These are phyloP conservation scores for Taiozyma sp. DNA, from an alignment of 1,139 yeast species.

Conservation along the genomic window DNA sequence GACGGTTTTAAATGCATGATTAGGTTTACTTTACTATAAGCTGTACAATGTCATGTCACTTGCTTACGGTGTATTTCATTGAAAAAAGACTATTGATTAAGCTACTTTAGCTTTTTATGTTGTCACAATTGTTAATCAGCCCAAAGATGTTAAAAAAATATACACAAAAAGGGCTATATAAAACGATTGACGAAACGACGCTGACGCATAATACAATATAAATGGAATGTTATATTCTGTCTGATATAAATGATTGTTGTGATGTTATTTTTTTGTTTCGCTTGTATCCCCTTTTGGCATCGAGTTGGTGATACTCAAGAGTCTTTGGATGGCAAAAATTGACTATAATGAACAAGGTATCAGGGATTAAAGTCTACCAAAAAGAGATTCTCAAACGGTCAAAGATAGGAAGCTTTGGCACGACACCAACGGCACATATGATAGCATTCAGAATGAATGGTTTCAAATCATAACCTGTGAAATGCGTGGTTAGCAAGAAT, in stretches of 20 bases:
- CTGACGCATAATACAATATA: neutral
- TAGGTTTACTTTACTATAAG: too few species aligned
- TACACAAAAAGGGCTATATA: neutral
- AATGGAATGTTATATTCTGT: neutral
- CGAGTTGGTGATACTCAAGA: too few species aligned
- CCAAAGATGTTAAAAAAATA: neutral
- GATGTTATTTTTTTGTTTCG: neutral
- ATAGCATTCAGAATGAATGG: conserved; percentile 76
- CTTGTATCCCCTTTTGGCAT: neutral
- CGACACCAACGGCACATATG: conserved; percentile 74
- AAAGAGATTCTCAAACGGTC: conserved; percentile 70
- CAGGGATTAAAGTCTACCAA: conserved; percentile 5
- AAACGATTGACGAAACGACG: neutral
- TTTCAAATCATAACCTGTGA: conserved; percentile 77
- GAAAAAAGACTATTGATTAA: too few species aligned
- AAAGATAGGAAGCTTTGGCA: conserved; percentile 84
- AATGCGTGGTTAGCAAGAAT: conserved; percentile 86
- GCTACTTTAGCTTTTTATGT: too few species aligned
- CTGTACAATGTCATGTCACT: too few species aligned
- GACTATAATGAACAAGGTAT: neutral
- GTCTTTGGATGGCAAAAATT: neutral
- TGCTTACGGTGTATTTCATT: too few species aligned
- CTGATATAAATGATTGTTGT: neutral
- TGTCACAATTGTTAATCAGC: too few species aligned
- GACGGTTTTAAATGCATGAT: too few species aligned